phyloP scores from a whole-genome alignment of 2,329 filamentous ascomycete genomes.

The Penicillium verrucosum region DNA sequence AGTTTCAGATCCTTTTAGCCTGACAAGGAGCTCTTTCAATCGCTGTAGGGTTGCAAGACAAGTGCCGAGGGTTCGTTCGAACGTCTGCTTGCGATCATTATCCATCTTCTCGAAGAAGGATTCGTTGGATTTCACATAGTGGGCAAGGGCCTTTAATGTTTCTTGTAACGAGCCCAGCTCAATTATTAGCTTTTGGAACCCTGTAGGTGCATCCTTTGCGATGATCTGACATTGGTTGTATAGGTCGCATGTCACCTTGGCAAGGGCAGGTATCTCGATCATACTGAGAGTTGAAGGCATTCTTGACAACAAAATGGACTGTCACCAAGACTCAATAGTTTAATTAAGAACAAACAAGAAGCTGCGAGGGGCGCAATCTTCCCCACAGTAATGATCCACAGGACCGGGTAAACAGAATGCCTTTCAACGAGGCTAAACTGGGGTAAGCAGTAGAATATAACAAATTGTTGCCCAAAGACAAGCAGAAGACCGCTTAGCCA shows the following conservation, averaged over 20 bases:
- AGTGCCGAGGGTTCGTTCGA: constrained; percentile 24
- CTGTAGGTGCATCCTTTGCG: constrained; percentile 28
- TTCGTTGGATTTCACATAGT: constrained; percentile 25
- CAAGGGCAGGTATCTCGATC: constrained; percentile 24
- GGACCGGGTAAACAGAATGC: neutral
- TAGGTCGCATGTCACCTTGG: constrained; percentile 28
- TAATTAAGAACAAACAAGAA: neutral
- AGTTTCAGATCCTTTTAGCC: constrained; percentile 21
- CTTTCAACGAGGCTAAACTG: neutral
- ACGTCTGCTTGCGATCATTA: constrained; percentile 20
- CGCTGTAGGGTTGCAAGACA: constrained; percentile 26
- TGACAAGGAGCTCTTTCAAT: constrained; percentile 22
- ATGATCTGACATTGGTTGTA: constrained; percentile 28
- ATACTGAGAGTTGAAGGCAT: constrained; percentile 23
- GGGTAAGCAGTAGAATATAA: neutral
- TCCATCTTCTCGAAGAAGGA: constrained; percentile 24
- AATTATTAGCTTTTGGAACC: constrained; percentile 28
- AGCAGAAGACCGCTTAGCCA: neutral
- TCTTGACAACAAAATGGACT: neutral
- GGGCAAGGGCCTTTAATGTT: constrained; percentile 20
- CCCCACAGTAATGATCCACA: neutral
- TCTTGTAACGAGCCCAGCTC: constrained; percentile 30
- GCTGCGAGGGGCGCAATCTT: neutral
- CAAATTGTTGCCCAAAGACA: neutral
- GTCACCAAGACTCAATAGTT: too few species aligned